Base-by-base conservation (phyloP, 306 rosid species). In the Quercus glauca region DNA sequence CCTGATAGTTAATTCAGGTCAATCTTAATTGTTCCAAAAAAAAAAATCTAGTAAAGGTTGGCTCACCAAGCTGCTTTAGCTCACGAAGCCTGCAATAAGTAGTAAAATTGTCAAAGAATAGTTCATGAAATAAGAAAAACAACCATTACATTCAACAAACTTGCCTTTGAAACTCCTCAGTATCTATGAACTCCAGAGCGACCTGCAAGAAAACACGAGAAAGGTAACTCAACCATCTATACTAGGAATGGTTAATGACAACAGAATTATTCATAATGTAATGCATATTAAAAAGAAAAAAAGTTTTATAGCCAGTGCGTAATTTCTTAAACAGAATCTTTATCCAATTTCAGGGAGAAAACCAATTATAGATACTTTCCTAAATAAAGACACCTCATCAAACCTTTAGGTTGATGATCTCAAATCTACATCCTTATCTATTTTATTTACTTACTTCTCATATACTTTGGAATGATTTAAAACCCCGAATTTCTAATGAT, bases 141-240 rank as follows among this genome's bases (percentile, higher is more conserved):
- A 81, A 69, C 63, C 33, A 37, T 26, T 69, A 19, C 73, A 75
- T 41, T 57, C 45, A 43, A 60, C 41, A 61, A 35, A 80, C 90
- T 87, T 74, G 87, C 90, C 90, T 82, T 68, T 87, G 90, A 82
- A 87, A 87, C 78, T 87, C 87, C 33, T 87, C 83, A 0, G 90
- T 82, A 76, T 87, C 90, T 59, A 87, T 83, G 78, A 87, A 87
- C 81, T 85, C 71, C 73, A 87, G 67, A 69, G 80, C 74, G 43
- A 82, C 60, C 90, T 87, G 90, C 81, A 80, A 56, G 18, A 72
- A 49, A 52, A 78, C 70, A 33, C 7, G 25, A 67, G 71, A 67
- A 8, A 31, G 20, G 14, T 67, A 1, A 64, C 70, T 31, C 4
- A 9, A 33, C 49, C 25, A 35, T 35, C 1, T 19, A 4, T 9